Evolutionary conservation across 345 rosid genomes (phyloP), one percentile per base, ranked within the genome.

Genomic region (Garcia nutans): DNA sequence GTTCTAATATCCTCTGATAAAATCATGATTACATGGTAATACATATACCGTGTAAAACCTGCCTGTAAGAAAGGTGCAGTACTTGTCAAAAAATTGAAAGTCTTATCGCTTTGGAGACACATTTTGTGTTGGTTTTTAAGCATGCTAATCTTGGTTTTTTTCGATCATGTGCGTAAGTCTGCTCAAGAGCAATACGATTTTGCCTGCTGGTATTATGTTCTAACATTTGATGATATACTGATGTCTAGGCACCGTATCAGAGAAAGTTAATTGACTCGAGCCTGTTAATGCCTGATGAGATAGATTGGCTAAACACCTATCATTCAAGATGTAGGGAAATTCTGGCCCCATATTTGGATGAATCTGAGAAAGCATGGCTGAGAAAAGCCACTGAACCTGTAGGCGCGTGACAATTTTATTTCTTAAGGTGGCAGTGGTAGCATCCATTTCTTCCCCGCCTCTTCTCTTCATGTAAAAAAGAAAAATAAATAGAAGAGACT

Each of bases 381-480:
- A 86, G 81, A 80, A 89, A 86, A 81, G 99, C 99, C 55, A 93
- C 99, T 0, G 94, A 91, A 77, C 90, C 95, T 63, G 77, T 91
- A 19, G 77, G 80, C 9, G 91, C 80, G 8, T 88, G 73, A 79
- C 71, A 15, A 17, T 28, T 28, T 33, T 16, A 12, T 42, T 61
- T 67, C 1, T 23, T 33, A 63, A 33, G 50, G 26, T 3, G 65
- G 65, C 54, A 15, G 72, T 15, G 22, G 22, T 1, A 19, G n/a
- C n/a, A n/a, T n/a, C 26, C 3, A 17, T 70, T 68, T n/a, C 15
- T 49, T 52, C 47, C 10, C 16, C 19, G 59, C 45, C 33, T 59
- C 44, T 72, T 61, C n/a, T 63, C 20, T 22, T 20, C 11, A 5
- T 54, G 62, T 31, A 55, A 71, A 50, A 37, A 41, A 77, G 28